phyloP scores from a whole-genome alignment of 2,329 filamentous ascomycete species.

The Zymoseptoria crescenta region DNA sequence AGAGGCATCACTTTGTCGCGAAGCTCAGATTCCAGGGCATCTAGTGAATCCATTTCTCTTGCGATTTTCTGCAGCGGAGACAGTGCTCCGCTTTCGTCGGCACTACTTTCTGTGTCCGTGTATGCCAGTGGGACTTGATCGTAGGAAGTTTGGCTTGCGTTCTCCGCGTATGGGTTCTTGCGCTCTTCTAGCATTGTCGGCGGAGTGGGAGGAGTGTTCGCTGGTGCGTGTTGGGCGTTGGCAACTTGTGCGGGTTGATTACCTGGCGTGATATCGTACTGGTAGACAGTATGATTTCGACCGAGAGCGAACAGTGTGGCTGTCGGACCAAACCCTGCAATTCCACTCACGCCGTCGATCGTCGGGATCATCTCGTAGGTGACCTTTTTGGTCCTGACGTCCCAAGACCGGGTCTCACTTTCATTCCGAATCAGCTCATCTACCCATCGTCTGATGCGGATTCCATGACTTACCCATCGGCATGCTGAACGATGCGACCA shows the following conservation, averaged over 20 bases:
- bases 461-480: constrained; percentile 85
- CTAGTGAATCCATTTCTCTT: constrained; percentile 59
- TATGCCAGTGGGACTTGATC: too few relatives aligned
- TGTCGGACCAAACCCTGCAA: constrained; percentile 82
- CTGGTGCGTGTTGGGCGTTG: constrained; percentile 78
- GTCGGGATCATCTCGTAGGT: constrained; percentile 84
- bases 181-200: constrained; percentile 74
- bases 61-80: constrained; percentile 69
- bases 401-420: constrained; percentile 93
- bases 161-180: too few relatives aligned
- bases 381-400: constrained; percentile 95
- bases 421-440: too few relatives aligned
- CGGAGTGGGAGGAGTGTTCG: constrained; percentile 69
- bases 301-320: constrained; percentile 90
- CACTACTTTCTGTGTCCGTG: too few relatives aligned
- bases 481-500: constrained; percentile 86
- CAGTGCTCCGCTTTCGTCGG: constrained; percentile 50
- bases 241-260: constrained; percentile 67
- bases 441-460: too few relatives aligned
- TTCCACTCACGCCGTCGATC: constrained; percentile 67
- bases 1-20: constrained; percentile 56
- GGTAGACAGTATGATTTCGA: constrained; percentile 80
- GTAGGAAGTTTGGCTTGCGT: too few relatives aligned
- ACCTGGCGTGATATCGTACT: constrained; percentile 80
- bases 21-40: constrained; percentile 44